Conservation (phyloP, 495 filamentous ascomycete genomes). For the Penicillium canescens region DNA sequence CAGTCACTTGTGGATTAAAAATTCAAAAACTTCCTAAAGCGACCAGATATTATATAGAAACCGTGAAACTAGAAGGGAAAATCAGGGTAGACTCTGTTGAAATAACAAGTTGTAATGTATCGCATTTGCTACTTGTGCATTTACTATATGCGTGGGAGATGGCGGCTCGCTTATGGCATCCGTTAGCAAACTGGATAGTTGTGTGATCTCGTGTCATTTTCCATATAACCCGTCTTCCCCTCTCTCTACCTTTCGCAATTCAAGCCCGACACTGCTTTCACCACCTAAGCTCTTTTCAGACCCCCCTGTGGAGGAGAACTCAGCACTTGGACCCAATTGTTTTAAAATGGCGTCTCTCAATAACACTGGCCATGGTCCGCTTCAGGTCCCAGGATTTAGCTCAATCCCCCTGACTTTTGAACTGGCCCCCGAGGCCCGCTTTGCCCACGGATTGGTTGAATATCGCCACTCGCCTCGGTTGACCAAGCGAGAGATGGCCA, state of each 20-base stretch:
- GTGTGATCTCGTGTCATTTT: not conserved
- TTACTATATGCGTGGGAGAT: not conserved
- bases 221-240: not conserved
- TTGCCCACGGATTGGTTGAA: not conserved
- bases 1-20: too few relatives aligned
- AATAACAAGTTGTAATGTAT: too few relatives aligned
- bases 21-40: too few relatives aligned
- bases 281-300: not conserved
- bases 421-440: not conserved
- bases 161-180: not conserved
- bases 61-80: too few relatives aligned
- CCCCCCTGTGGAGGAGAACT: not conserved
- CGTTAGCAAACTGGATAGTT: not conserved
- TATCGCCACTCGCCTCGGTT: slow-evolving; percentile 2
- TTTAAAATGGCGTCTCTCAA: not conserved
- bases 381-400: not conserved
- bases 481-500: slow-evolving; percentile 6
- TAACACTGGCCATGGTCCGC: not conserved
- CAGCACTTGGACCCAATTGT: not conserved
- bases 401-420: not conserved
- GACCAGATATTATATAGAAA: too few relatives aligned
- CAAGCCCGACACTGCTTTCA: not conserved
- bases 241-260: not conserved
- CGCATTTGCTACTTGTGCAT: too few relatives aligned
- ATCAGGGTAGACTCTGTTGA: too few relatives aligned